Base-by-base conservation (phyloP, 1,284 basidiomycete species). In the Prillingera fragicola region DNA sequence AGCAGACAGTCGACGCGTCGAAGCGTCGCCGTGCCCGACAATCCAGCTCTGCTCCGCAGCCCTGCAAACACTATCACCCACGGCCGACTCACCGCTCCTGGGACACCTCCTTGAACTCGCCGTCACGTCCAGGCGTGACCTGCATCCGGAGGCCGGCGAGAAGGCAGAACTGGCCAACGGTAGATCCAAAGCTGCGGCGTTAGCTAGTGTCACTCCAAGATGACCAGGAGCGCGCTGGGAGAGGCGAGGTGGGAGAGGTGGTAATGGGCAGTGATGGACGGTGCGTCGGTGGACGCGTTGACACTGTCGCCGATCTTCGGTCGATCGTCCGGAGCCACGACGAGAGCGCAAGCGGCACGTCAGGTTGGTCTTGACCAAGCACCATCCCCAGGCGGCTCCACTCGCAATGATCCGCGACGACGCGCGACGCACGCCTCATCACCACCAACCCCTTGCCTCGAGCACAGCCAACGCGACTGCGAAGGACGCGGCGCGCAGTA, bases 151-250 rank as follows among this genome's bases (percentile, higher is more conserved):
- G 73, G 18, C 89, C 90, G 15, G 92, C 91, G 13, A 89, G 82
- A 48, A 99, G 77, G 39, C 97, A 91, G 68, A 99, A 99, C 69
- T 99, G 95, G 22, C 94, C 94, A 28, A 97, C 86, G 10, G 85
- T 86, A 58, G 91, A 88, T 23, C 84, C 77, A 68, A 98, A 98
- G 25, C 94, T 97, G 58, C 14, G 19, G 12, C 8, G 45, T 50
- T 24, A 50, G 48, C 36, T 7, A 8, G 21, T n/a, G 26, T 18
- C 6, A 24, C 43, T n/a, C n/a, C n/a, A n/a, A n/a, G n/a, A n/a
- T n/a, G n/a, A n/a, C n/a, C n/a, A n/a, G n/a, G n/a, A n/a, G n/a
- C n/a, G n/a, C n/a, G n/a, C n/a, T n/a, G n/a, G n/a, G n/a, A n/a
- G n/a, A n/a, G n/a, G n/a, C n/a, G n/a, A n/a, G n/a, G n/a, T n/a